A percentile compares a stretch with the other conserved stretches of the same genome.
phyloP scores from a whole-genome alignment of 1,139 yeast genomes.

The Yarrowia galli region DNA sequence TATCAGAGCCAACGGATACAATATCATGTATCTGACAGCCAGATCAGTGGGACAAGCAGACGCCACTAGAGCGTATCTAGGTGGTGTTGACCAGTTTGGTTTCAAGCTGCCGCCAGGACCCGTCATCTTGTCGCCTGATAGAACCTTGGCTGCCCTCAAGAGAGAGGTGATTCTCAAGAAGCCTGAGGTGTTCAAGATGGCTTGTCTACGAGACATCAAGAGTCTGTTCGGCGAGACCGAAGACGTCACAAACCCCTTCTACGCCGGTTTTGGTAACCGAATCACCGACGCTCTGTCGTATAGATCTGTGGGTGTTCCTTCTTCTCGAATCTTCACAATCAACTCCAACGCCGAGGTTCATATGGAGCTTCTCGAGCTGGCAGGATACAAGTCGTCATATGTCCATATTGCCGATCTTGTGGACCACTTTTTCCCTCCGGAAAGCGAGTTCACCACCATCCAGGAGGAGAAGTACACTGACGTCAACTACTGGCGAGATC shows the following conservation, averaged over 20 bases:
- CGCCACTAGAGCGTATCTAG: slow-evolving; percentile 82
- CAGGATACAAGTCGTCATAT: slow-evolving; percentile 90
- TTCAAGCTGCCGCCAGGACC: slow-evolving; percentile 86
- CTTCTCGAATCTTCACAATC: slow-evolving; percentile 93
- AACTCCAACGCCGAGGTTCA: slow-evolving; percentile 97
- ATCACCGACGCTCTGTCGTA: slow-evolving; percentile 97
- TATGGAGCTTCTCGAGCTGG: slow-evolving; percentile 92
- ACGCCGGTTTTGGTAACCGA: slow-evolving; percentile 97
- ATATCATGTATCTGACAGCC: slow-evolving; percentile 91
- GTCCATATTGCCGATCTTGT: slow-evolving; percentile 91
- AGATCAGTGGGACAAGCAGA: slow-evolving; percentile 97
- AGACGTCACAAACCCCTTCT: slow-evolving; percentile 70
- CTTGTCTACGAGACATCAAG: slow-evolving; percentile 87
- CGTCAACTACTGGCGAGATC: slow-evolving; percentile 91
- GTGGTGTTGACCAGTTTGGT: slow-evolving; percentile 79
- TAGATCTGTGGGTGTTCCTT: slow-evolving; percentile 91
- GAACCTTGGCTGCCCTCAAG: slow-evolving; percentile 93
- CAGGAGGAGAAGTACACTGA: slow-evolving; percentile 72
- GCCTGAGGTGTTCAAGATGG: slow-evolving; percentile 98
- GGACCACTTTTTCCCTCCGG: slow-evolving; percentile 97
- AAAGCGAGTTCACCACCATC: slow-evolving; percentile 49
- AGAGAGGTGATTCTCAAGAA: slow-evolving; percentile 92
- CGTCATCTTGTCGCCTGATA: slow-evolving; percentile 91
- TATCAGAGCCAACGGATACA: slow-evolving; percentile 85
- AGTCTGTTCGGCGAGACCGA: slow-evolving; percentile 57